A percentile compares a stretch with the other conserved stretches of the same genome.
Evolutionary conservation across 2,329 filamentous ascomycete genomes (phyloP).

Genomic region (Tolypocladium tropicale): DNA sequence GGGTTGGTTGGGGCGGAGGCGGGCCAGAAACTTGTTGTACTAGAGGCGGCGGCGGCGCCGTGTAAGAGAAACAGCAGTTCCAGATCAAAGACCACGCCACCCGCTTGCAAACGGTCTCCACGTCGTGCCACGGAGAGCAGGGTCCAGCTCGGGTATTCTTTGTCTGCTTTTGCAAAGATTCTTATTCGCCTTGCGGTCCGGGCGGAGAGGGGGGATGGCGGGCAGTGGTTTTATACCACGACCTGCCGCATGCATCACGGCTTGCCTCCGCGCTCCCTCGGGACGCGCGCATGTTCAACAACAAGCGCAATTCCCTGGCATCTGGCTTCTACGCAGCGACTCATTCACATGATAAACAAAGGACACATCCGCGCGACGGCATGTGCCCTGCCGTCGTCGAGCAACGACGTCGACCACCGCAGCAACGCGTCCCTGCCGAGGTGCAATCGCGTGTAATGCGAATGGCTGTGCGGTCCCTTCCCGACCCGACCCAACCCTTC

Average conservation of each 20-base stretch:
- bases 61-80: neutral
- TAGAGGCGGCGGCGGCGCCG: neutral
- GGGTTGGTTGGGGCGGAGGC: constrained; percentile 4
- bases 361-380: neutral
- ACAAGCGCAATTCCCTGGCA: neutral
- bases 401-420: neutral
- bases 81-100: neutral
- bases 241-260: neutral
- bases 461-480: neutral
- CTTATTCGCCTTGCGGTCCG: neutral
- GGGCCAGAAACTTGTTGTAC: constrained; percentile 6
- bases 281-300: neutral
- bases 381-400: neutral
- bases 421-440: neutral
- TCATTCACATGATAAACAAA: neutral
- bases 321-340: neutral
- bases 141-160: neutral
- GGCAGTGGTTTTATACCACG: neutral
- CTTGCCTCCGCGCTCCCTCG: neutral
- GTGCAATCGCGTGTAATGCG: neutral
- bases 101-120: neutral
- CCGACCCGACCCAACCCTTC: neutral
- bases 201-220: neutral
- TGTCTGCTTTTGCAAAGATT: neutral
- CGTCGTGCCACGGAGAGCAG: neutral